Conservation (phyloP, 106 monocot genomes). For the Dendrobium catenatum region DNA sequence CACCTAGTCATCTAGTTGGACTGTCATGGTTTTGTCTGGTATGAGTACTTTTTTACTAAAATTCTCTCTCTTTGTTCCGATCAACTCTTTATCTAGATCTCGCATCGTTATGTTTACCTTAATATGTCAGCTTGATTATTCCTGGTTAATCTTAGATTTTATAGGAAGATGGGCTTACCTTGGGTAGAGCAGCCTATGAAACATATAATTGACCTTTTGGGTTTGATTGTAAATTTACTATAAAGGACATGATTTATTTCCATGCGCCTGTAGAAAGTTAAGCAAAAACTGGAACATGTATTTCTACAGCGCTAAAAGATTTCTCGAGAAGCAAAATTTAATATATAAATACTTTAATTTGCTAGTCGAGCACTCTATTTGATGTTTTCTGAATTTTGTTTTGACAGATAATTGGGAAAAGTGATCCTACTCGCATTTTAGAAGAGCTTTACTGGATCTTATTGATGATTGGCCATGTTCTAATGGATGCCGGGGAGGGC, state of each 20-base stretch:
- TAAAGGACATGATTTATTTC: no score
- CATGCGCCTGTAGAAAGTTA: not conserved
- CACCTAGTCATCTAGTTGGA: not conserved
- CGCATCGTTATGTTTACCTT: not conserved
- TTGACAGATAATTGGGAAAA: slow-evolving; percentile 42
- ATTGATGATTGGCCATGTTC: slow-evolving; percentile 79
- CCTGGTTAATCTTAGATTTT: not conserved
- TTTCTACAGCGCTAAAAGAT: not conserved
- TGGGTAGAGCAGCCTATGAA: not conserved
- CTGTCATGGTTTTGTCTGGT: not conserved
- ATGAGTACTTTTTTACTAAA: not conserved
- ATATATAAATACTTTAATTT: not conserved
- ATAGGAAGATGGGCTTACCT: not conserved
- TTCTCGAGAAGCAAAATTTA: not conserved
- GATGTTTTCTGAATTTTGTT: not conserved
- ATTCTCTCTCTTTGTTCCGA: not conserved
- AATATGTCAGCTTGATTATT: not conserved
- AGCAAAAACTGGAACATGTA: not conserved
- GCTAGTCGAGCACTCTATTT: not conserved
- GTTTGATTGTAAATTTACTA: no score
- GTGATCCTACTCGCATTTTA: slow-evolving; percentile 64
- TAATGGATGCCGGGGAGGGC: slow-evolving; percentile 85
- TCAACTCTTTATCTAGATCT: not conserved
- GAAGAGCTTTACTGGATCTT: slow-evolving; percentile 97
- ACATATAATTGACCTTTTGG: not conserved